Evolutionary conservation across 1,284 basidiomycete genomes (phyloP), one percentile per base, ranked within the genome.

Genomic region (Agaricales sp.): DNA sequence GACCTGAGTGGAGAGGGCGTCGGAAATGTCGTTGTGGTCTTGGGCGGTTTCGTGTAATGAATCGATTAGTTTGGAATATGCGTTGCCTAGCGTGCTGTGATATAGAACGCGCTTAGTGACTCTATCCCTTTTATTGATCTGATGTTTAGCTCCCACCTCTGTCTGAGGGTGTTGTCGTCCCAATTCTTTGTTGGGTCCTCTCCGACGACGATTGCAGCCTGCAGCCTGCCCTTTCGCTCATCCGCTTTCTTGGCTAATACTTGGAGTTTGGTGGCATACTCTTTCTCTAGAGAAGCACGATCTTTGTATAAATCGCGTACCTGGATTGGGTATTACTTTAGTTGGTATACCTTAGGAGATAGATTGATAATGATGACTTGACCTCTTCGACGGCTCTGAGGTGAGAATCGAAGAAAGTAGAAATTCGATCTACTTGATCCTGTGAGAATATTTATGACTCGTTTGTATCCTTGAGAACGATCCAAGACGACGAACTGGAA

Each of bases 261-360:
- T 58, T 84, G 78, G 16, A 89, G 67, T 58, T 84, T 88, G 16
- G 65, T 59, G 1, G 85, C 82, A 59, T 87, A 89, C 58, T 91
- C 86, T 47, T 80, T 77, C 61, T 91, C 87, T 12, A 90, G 67
- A 12, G 69, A 71, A 14, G 68, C 77, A 39, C 81, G 73, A 49
- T 83, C 82, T 48, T 71, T 69, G 59, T 87, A 80, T 45, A 89
- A 59, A 45, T 89, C 85, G 48, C 84, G 77, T 48, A 83, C 73
- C 85, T 88, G 57, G 24, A 16, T 24, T 16, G 43, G 21, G 41
- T 14, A 48, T 49, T 50, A 2, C 46, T 45, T 45, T 13, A 48
- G 43, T 39, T 53, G 20, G 48, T 22, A 8, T 35, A 43, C 39
- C 37, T 43, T 45, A 30, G 50, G 30, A 23, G 25, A 43, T 25